Evolutionary conservation across 352 stramenopile genomes (phyloP).

Genomic region (Chrysophaeum taylorii): DNA sequence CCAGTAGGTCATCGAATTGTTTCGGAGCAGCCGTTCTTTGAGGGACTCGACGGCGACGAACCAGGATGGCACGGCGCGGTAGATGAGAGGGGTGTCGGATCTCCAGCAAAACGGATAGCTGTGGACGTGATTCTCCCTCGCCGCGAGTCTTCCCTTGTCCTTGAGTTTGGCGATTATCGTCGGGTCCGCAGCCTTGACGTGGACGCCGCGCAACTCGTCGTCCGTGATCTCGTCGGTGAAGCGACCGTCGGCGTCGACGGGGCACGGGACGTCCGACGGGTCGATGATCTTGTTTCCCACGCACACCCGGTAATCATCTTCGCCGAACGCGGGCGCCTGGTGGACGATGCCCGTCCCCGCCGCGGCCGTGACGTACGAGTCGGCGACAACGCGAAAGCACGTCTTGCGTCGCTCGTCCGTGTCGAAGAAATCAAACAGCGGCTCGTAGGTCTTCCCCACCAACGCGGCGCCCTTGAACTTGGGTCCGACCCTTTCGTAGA

Average conservation of each 20-base stretch:
- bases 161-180: constrained; percentile 90
- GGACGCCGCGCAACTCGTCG: constrained; percentile 72
- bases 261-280: constrained; percentile 55
- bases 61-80: constrained; percentile 96
- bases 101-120: constrained; percentile 99
- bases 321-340: constrained; percentile 95
- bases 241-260: constrained; percentile 88
- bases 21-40: constrained; percentile 75
- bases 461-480: constrained; percentile 78
- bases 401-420: constrained; percentile 38
- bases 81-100: constrained; percentile 98
- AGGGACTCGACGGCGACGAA: constrained; percentile 98
- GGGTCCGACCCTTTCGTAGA: constrained; percentile 73
- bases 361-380: constrained; percentile 95
- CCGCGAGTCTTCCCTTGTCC: constrained; percentile 77
- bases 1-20: constrained; percentile 79
- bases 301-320: constrained; percentile 99
- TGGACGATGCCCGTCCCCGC: constrained; percentile 93
- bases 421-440: constrained; percentile 91
- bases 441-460: constrained; percentile 87
- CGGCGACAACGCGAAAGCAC: constrained; percentile 88
- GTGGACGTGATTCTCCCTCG: constrained; percentile 92
- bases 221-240: constrained; percentile 76
- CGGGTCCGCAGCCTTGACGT: constrained; percentile 97
- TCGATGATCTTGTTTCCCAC: constrained; percentile 82